These are phyloP conservation scores for Populus deltoides DNA, from an alignment of 345 rosid genomes.

Conservation along the genomic window DNA sequence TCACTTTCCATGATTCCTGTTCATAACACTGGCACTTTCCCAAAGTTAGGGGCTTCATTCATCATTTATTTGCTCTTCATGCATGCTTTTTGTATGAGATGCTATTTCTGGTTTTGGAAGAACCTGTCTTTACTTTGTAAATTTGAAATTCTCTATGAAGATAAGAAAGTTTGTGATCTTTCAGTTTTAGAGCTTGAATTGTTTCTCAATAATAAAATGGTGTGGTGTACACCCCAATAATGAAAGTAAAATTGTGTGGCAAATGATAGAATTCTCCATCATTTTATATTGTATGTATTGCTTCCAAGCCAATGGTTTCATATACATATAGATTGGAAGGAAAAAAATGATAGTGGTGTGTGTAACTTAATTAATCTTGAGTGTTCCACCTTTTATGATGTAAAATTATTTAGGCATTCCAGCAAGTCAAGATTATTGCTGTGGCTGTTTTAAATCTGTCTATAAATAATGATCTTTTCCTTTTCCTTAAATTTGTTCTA, in stretches of 20 bases:
- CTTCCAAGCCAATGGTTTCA: not conserved
- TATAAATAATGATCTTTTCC: not conserved
- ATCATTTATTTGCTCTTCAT: not conserved
- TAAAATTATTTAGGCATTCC: not conserved
- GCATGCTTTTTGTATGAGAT: not conserved
- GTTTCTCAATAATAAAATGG: not conserved
- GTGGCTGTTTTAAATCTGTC: not conserved
- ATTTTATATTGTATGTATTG: not conserved
- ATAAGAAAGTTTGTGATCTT: not conserved
- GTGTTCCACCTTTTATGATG: not conserved
- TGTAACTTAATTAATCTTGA: not conserved
- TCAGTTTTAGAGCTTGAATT: conserved; percentile 3
- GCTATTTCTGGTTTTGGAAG: not conserved
- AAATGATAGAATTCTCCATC: not conserved
- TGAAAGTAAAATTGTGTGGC: no score
- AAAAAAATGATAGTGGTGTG: not conserved
- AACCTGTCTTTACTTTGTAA: not conserved
- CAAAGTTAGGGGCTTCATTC: not conserved
- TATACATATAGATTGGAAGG: not conserved
- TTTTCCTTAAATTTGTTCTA: not conserved
- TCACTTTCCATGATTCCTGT: not conserved
- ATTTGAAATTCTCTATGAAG: not conserved
- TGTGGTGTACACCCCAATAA: not conserved
- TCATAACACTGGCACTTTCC: not conserved
- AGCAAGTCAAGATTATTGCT: not conserved